phyloP scores from a whole-genome alignment of 2,329 filamentous ascomycete genomes.

The Cephalotrichum gorgonifer region DNA sequence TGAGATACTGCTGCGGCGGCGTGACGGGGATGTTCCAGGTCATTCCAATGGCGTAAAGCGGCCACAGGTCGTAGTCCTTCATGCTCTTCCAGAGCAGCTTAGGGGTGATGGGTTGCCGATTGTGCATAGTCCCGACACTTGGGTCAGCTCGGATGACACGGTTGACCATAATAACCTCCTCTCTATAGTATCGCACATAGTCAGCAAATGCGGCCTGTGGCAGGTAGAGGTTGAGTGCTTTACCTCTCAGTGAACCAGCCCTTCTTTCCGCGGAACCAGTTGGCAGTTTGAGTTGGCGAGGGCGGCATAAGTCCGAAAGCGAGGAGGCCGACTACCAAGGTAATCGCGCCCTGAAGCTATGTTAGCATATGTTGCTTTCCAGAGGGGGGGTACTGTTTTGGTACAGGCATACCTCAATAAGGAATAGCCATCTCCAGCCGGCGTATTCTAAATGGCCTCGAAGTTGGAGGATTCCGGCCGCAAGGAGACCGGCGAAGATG shows the following conservation, averaged over 20 bases:
- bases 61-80: slow-evolving; percentile 46
- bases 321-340: slow-evolving; percentile 36
- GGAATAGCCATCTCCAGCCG: slow-evolving; percentile 39
- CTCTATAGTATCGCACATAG: slow-evolving; percentile 24
- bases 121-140: slow-evolving; percentile 49
- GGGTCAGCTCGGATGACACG: slow-evolving; percentile 49
- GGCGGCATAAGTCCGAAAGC: slow-evolving; percentile 46
- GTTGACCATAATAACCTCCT: slow-evolving; percentile 52
- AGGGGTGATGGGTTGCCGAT: slow-evolving; percentile 42
- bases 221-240: too few species aligned
- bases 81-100: slow-evolving; percentile 39
- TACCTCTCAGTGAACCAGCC: slow-evolving; percentile 48
- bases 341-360: slow-evolving; percentile 22
- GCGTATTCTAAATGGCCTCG: slow-evolving; percentile 22
- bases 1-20: slow-evolving; percentile 38
- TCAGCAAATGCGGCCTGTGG: too few species aligned
- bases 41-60: slow-evolving; percentile 2
- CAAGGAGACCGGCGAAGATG: slow-evolving; percentile 26
- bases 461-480: slow-evolving; percentile 28
- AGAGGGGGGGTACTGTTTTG: not conserved
- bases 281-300: slow-evolving; percentile 37
- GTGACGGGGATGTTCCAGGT: slow-evolving; percentile 7
- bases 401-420: slow-evolving; percentile 40
- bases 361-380: not conserved
- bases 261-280: slow-evolving; percentile 40